Evolutionary conservation across 2,329 filamentous ascomycete genomes (phyloP).

Genomic region (Ceratocystis colombiana): DNA sequence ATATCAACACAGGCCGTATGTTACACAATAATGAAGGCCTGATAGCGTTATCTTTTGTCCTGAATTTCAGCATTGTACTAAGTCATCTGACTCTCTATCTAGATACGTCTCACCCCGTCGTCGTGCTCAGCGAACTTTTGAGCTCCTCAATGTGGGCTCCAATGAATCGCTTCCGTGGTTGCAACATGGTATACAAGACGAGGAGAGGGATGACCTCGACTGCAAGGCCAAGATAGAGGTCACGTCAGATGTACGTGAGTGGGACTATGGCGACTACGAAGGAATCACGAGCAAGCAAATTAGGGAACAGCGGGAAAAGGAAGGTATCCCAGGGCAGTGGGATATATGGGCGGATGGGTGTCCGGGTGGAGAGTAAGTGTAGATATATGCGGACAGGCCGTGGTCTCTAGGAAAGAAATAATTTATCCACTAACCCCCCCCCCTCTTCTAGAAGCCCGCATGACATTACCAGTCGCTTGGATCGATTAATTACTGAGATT

Average conservation of each 20-base stretch:
- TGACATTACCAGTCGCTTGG: slow-evolving; percentile 62
- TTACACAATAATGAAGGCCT: no score
- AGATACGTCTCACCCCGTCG: slow-evolving; percentile 78
- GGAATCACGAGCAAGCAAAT: slow-evolving; percentile 67
- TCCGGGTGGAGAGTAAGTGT: slow-evolving; percentile 67
- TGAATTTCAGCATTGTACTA: background rate
- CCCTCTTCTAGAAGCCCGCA: slow-evolving; percentile 48
- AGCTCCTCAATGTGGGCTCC: slow-evolving; percentile 68
- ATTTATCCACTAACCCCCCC: background rate
- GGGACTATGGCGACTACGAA: slow-evolving; percentile 84
- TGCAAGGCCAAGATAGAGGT: slow-evolving; percentile 55
- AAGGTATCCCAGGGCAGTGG: slow-evolving; percentile 54
- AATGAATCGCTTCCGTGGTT: slow-evolving; percentile 63
- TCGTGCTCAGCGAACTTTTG: slow-evolving; percentile 80
- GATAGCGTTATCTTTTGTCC: background rate
- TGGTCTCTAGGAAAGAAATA: no score
- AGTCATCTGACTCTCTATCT: slow-evolving; percentile 1
- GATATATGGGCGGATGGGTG: slow-evolving; percentile 89
- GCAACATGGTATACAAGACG: slow-evolving; percentile 34
- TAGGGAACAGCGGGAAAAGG: slow-evolving; percentile 43
- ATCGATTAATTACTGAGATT: slow-evolving; percentile 66
- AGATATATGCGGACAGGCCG: background rate
- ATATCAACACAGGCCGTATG: no score
- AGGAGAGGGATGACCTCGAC: slow-evolving; percentile 34
- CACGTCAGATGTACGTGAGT: slow-evolving; percentile 66